Base-by-base conservation (phyloP, 129 eudicot species). In the Dittrichia graveolens region DNA sequence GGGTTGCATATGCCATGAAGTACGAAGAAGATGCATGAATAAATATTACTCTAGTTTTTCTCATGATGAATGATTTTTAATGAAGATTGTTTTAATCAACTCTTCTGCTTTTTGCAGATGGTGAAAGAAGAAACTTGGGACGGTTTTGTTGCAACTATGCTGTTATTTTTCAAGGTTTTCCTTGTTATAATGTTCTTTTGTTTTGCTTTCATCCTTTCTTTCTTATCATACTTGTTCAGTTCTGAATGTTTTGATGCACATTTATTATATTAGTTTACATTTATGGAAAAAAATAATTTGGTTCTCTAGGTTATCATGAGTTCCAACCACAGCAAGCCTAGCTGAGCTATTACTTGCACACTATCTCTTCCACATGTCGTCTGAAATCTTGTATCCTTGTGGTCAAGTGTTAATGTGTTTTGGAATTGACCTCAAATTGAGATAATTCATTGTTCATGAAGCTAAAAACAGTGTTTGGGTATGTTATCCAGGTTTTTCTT, bases 61-160 rank as follows among this genome's bases (percentile, higher is more conserved):
- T 61, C 14, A 4, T 34, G 5, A 54, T 43, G 53, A 48, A 61
- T 60, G 65, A 8, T 71, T 12, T n/a, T n/a, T n/a, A n/a, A n/a
- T n/a, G n/a, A n/a, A n/a, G n/a, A n/a, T n/a, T n/a, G n/a, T n/a
- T n/a, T 19, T 35, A 41, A 16, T 1, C 12, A 7, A 13, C 41
- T 56, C 19, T 72, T 48, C 18, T 65, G 44, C 50, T 67, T 68
- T 45, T 79, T 69, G 65, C 85, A 93, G 98, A 65, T 83, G 73
- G 97, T 94, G 56, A 94, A 80, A 73, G 88, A 85, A 69, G 97
- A 94, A 84, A 88, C 93, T 3, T 88, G 97, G 99, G 99, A 94
- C 69, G 88, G 89, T 40, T 88, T 88, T 74, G 80, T 86, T 67
- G 86, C 84, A 10, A 91, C 90, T 78, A 80, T 82, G 47, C 61